phyloP scores from a whole-genome alignment of 495 filamentous ascomycete species.

The Aspergillus taichungensis region DNA sequence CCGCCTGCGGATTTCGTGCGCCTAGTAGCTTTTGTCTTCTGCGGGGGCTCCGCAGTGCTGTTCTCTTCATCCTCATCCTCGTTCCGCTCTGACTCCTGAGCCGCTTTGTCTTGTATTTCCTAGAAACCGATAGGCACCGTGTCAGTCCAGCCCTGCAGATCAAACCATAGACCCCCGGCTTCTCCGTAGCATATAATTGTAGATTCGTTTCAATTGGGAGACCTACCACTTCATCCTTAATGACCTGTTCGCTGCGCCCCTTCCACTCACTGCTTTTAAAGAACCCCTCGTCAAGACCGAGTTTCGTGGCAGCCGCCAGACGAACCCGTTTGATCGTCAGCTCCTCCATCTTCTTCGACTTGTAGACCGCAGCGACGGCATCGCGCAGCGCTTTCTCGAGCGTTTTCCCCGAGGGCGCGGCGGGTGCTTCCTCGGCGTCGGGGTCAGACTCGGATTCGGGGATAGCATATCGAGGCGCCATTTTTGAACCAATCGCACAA shows the following conservation, averaged over 20 bases:
- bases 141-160: no score
- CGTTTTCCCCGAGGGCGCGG: conserved; percentile 22
- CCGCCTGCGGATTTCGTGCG: conserved; percentile 14
- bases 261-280: conserved; percentile 69
- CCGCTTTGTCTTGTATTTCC: conserved; percentile 23
- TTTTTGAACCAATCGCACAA: conserved; percentile 3
- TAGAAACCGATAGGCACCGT: not conserved
- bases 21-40: conserved; percentile 20
- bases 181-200: no score
- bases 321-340: conserved; percentile 73
- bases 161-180: no score
- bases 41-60: conserved; percentile 11
- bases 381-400: conserved; percentile 50
- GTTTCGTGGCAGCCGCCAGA: conserved; percentile 51
- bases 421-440: conserved; percentile 1
- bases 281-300: conserved; percentile 59
- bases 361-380: conserved; percentile 49
- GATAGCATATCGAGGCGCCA: conserved; percentile 28
- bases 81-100: conserved; percentile 5
- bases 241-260: conserved; percentile 62
- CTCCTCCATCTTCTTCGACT: conserved; percentile 47
- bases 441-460: conserved; percentile 28
- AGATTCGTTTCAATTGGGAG: not conserved
- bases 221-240: conserved; percentile 63
- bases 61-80: conserved; percentile 5